These are phyloP conservation scores for Cercophora samala DNA, from an alignment of 495 filamentous ascomycete species.

Conservation along the genomic window DNA sequence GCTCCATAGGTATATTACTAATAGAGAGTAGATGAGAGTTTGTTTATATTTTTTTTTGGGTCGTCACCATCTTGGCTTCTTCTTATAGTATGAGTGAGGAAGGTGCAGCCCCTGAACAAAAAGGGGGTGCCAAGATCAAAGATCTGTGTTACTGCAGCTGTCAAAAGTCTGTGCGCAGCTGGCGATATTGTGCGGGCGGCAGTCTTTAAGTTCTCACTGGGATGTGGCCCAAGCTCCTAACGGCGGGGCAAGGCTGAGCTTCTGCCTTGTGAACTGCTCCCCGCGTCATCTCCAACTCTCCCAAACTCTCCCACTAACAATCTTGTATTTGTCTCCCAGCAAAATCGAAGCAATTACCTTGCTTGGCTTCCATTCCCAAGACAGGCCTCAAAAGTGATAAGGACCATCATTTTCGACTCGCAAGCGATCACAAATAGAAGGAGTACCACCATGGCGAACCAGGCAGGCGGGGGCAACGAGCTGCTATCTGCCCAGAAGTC, in stretches of 20 bases:
- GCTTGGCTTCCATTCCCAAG: not conserved
- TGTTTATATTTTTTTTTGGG: too few relatives aligned
- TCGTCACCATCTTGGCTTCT: not conserved
- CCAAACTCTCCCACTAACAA: not conserved
- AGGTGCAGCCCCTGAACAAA: not conserved
- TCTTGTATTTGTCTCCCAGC: not conserved
- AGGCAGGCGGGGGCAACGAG: constrained; percentile 27
- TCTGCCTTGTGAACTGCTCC: constrained; percentile 25
- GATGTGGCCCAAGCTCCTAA: constrained; percentile 3
- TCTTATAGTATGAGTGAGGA: not conserved
- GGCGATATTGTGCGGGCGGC: not conserved
- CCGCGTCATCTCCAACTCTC: constrained; percentile 8
- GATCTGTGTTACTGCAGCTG: not conserved
- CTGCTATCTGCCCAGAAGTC: constrained; percentile 51
- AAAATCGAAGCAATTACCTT: not conserved
- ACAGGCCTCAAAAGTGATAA: not conserved
- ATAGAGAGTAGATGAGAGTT: too few relatives aligned
- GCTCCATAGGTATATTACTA: too few relatives aligned
- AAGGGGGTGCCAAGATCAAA: not conserved
- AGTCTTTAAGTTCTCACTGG: not conserved
- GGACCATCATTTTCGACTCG: not conserved
- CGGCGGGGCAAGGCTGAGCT: constrained; percentile 31
- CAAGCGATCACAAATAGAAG: constrained; percentile 3
- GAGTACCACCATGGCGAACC: constrained; percentile 4
- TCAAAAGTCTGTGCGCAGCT: not conserved